Percentiles rank a stretch among this genome's conserved stretches.
Evolutionary conservation across 1,139 yeast genomes (phyloP).

Genomic region (Debaryomyces nepalensis): DNA sequence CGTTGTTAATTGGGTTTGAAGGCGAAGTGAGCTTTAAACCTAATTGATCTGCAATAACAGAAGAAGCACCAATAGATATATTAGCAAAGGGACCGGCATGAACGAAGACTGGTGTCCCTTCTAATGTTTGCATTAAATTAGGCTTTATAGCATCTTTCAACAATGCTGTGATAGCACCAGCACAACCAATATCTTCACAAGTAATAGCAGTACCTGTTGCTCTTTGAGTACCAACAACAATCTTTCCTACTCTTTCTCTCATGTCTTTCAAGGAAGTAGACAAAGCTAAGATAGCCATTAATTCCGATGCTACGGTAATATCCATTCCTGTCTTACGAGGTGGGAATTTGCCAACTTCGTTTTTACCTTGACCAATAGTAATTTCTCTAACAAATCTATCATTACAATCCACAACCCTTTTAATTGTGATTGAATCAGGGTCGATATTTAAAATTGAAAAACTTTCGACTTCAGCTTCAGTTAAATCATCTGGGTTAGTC

Average conservation of each 20-base stretch:
- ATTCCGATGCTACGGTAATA: conserved; percentile 80
- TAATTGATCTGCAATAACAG: conserved; percentile 76
- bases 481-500: conserved; percentile 70
- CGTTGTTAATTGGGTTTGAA: conserved; percentile 48
- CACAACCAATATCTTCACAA: conserved; percentile 78
- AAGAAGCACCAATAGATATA: conserved; percentile 83
- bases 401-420: conserved; percentile 81
- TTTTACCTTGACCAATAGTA: conserved; percentile 77
- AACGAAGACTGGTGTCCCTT: conserved; percentile 83
- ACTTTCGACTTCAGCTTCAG: conserved; percentile 61
- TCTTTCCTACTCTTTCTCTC: conserved; percentile 69
- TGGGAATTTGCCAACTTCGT: conserved; percentile 66
- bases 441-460: conserved; percentile 73
- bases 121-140: conserved; percentile 81
- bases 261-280: conserved; percentile 68
- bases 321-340: conserved; percentile 79
- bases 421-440: conserved; percentile 73
- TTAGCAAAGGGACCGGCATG: conserved; percentile 91
- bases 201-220: conserved; percentile 68
- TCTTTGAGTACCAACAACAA: conserved; percentile 70
- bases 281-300: conserved; percentile 81
- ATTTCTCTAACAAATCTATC: conserved; percentile 77
- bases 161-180: conserved; percentile 80
- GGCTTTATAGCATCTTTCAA: conserved; percentile 84
- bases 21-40: conserved; percentile 68